Percentiles rank a stretch among this genome's conserved stretches.
These are phyloP conservation scores for Acorus gramineus DNA, from an alignment of 106 monocot species.

Conservation along the genomic window DNA sequence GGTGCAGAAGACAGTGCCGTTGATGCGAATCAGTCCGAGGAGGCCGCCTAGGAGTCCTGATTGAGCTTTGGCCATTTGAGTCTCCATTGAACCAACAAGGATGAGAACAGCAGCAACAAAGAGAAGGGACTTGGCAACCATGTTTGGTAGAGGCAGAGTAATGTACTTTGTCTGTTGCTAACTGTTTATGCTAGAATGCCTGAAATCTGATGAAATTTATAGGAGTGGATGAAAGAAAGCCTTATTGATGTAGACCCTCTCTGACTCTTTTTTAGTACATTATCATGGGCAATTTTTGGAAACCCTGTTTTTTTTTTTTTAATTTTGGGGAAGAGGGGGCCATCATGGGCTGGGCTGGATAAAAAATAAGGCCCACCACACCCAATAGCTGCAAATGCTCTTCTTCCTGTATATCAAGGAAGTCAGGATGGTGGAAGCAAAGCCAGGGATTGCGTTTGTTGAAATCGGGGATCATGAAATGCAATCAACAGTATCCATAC, in stretches of 20 bases:
- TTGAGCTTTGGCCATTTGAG: conserved; percentile 17
- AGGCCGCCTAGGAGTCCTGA: background rate
- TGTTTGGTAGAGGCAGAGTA: background rate
- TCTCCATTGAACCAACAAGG: conserved; percentile 1
- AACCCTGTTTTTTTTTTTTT: no score
- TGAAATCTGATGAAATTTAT: no score
- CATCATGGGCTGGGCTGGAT: no score
- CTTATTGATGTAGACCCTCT: no score
- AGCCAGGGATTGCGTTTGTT: conserved; percentile 91
- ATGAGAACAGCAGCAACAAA: conserved; percentile 8
- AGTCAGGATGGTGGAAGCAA: conserved; percentile 85
- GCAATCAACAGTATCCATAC: conserved; percentile 75
- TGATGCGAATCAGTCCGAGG: conserved; percentile 19
- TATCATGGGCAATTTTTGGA: no score
- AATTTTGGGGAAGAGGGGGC: no score
- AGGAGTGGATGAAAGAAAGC: no score
- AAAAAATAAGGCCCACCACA: no score
- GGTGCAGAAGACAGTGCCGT: conserved; percentile 36
- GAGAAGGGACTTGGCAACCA: conserved; percentile 16
- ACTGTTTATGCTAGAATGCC: no score
- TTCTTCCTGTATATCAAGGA: conserved; percentile 95
- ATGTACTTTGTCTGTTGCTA: no score
- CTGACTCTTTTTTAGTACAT: no score
- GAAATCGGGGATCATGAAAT: conserved; percentile 76
- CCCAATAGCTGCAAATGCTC: conserved; percentile 38